Evolutionary conservation across 2,329 filamentous ascomycete species (phyloP).

Genomic region (Calonectria pseudoturangicola): DNA sequence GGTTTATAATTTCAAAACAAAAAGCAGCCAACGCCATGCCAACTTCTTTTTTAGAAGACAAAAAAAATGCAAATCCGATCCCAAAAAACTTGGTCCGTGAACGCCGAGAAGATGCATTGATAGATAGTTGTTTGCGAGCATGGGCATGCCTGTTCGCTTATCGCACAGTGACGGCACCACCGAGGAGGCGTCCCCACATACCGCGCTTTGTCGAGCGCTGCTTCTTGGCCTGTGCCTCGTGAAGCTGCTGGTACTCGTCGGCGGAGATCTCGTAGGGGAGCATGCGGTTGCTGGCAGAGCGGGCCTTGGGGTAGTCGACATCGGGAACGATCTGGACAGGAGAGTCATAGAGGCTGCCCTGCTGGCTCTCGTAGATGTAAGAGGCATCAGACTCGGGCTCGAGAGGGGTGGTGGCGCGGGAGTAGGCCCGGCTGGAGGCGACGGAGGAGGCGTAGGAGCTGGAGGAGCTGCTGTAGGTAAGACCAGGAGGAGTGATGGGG

Average conservation of each 20-base stretch:
- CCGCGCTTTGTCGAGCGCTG: conserved; percentile 66
- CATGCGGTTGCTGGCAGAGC: conserved; percentile 58
- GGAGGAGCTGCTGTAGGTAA: conserved; percentile 69
- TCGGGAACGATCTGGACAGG: conserved; percentile 68
- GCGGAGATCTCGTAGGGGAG: conserved; percentile 74
- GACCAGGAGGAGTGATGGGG: conserved; percentile 64
- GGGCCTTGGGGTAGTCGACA: conserved; percentile 62
- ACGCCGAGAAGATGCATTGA: conserved; percentile 49
- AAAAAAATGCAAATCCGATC: conserved; percentile 43
- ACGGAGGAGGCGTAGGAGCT: conserved; percentile 70
- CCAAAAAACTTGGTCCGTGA: conserved; percentile 50
- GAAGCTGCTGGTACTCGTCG: conserved; percentile 69
- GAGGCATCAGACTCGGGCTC: conserved; percentile 67
- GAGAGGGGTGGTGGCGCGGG: conserved; percentile 72
- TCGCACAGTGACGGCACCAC: conserved; percentile 65
- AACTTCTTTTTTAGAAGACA: conserved; percentile 46
- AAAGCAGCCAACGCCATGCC: conserved; percentile 49
- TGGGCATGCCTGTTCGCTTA: conserved; percentile 48
- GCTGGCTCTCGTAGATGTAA: conserved; percentile 58
- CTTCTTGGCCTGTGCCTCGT: conserved; percentile 69
- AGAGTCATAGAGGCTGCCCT: conserved; percentile 69
- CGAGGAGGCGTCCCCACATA: conserved; percentile 73
- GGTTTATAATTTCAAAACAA: conserved; percentile 42
- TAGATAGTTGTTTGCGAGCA: conserved; percentile 28
- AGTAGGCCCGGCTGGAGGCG: conserved; percentile 69